Percentiles rank a stretch among this genome's conserved stretches.
These are phyloP conservation scores for Acorus calamus DNA, from an alignment of 106 monocot species.

Conservation along the genomic window DNA sequence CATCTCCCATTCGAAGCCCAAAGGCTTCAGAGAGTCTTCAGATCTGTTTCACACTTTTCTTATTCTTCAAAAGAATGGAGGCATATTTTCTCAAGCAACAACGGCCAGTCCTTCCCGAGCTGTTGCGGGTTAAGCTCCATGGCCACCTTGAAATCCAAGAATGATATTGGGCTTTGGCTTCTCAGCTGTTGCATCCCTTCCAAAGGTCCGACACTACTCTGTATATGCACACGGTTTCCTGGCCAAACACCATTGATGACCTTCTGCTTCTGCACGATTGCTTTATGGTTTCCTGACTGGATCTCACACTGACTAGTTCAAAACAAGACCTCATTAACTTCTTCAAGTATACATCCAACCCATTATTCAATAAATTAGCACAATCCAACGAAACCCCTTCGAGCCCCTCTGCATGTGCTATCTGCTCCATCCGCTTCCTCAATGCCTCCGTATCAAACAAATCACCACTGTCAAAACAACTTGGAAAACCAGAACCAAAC, in stretches of 20 bases:
- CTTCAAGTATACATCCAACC: slow-evolving; percentile 77
- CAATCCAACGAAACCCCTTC: slow-evolving; percentile 52
- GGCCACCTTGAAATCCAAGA: slow-evolving; percentile 58
- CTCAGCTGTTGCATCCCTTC: slow-evolving; percentile 13
- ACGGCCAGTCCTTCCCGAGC: slow-evolving; percentile 54
- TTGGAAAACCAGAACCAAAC: slow-evolving; percentile 15
- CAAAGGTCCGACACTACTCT: slow-evolving; percentile 21
- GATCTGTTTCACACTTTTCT: slow-evolving; percentile 3
- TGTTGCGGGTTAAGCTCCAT: slow-evolving; percentile 64
- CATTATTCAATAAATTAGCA: slow-evolving; percentile 78
- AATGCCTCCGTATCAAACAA: slow-evolving; percentile 54
- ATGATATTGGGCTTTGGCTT: slow-evolving; percentile 17
- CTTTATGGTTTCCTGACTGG: slow-evolving; percentile 19
- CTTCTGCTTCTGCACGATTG: slow-evolving; percentile 28
- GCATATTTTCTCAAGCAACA: slow-evolving; percentile 53
- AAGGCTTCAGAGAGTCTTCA: neutral
- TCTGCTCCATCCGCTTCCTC: slow-evolving; percentile 60
- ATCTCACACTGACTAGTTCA: slow-evolving; percentile 39
- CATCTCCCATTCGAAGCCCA: neutral
- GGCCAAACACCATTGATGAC: slow-evolving; percentile 43
- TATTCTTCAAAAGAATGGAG: slow-evolving; percentile 51
- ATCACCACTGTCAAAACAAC: slow-evolving; percentile 31
- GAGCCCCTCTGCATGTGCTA: slow-evolving; percentile 50
- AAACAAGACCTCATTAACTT: slow-evolving; percentile 52
- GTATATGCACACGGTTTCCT: slow-evolving; percentile 35